These are phyloP conservation scores for Aschersonia sp. DNA, from an alignment of 2,329 filamentous ascomycete species.

Conservation along the genomic window DNA sequence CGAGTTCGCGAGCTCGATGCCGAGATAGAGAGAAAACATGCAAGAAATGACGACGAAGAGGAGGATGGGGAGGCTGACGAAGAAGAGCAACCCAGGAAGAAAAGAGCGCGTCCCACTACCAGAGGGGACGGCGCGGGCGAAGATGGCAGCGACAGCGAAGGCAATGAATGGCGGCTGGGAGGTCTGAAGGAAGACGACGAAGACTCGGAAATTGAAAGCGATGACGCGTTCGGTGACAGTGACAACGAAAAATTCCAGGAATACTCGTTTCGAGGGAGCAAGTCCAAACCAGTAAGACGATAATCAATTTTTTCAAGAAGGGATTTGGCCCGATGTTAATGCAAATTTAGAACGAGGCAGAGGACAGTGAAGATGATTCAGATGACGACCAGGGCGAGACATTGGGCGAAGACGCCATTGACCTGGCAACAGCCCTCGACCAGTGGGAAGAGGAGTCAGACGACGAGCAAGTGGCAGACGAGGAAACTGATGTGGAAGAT, in stretches of 20 bases:
- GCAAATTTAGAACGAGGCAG: not conserved
- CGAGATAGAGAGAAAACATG: constrained; percentile 28
- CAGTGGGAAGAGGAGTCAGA: constrained; percentile 33
- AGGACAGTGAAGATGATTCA: constrained; percentile 35
- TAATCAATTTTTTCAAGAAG: not conserved
- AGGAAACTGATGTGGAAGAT: constrained; percentile 25
- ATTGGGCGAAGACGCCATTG: constrained; percentile 43
- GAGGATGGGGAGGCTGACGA: constrained; percentile 33
- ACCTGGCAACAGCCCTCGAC: constrained; percentile 41
- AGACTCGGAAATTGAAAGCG: constrained; percentile 50
- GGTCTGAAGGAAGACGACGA: constrained; percentile 39
- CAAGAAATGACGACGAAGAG: constrained; percentile 30
- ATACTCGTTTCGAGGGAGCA: constrained; percentile 42
- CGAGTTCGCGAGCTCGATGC: constrained; percentile 37
- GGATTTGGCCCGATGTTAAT: no score
- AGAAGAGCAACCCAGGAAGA: constrained; percentile 27
- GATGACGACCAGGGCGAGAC: constrained; percentile 44
- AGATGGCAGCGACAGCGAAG: constrained; percentile 70
- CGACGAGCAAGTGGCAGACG: constrained; percentile 28
- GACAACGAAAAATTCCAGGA: constrained; percentile 76
- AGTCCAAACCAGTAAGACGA: constrained; percentile 15
- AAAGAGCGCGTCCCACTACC: constrained; percentile 26
- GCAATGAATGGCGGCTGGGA: constrained; percentile 73
- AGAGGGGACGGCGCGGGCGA: constrained; percentile 45
- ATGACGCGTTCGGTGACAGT: constrained; percentile 76